Evolutionary conservation across 129 eudicot genomes (phyloP).

Genomic region (Cynara cardunculus): DNA sequence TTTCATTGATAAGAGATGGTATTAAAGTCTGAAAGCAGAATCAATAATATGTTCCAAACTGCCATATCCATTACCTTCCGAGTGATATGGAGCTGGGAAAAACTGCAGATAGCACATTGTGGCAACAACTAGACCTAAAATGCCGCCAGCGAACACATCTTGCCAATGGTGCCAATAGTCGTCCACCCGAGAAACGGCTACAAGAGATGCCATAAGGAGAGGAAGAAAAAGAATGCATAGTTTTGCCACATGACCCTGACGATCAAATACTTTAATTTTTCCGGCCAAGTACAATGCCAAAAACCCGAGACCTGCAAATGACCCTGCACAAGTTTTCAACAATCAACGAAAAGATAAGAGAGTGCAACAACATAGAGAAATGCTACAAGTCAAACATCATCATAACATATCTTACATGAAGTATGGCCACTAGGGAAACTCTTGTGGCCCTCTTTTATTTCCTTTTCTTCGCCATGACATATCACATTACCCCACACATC

Average conservation of each 20-base stretch:
- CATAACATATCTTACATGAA: conserved; percentile 50
- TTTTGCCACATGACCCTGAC: conserved; percentile 68
- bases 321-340: conserved; percentile 47
- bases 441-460: conserved; percentile 84
- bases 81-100: conserved; percentile 74
- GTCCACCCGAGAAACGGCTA: conserved; percentile 84
- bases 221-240: conserved; percentile 74
- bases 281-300: conserved; percentile 68
- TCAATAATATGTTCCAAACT: too few relatives aligned
- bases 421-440: conserved; percentile 97
- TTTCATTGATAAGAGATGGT: too few relatives aligned
- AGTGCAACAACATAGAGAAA: background rate
- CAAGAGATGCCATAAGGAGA: conserved; percentile 69
- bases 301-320: conserved; percentile 87
- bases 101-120: conserved; percentile 77
- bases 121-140: conserved; percentile 67
- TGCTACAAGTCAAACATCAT: background rate
- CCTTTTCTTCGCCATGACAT: conserved; percentile 63
- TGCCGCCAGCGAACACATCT: conserved; percentile 87
- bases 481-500: conserved; percentile 68
- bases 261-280: conserved; percentile 68
- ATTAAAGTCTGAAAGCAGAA: too few relatives aligned
- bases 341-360: background rate
- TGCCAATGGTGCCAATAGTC: conserved; percentile 99
- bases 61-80: conserved; percentile 38